A percentile compares a stretch with the other conserved stretches of the same genome.
Evolutionary conservation across 495 filamentous ascomycete genomes (phyloP).

Genomic region (Penicillium manginii): DNA sequence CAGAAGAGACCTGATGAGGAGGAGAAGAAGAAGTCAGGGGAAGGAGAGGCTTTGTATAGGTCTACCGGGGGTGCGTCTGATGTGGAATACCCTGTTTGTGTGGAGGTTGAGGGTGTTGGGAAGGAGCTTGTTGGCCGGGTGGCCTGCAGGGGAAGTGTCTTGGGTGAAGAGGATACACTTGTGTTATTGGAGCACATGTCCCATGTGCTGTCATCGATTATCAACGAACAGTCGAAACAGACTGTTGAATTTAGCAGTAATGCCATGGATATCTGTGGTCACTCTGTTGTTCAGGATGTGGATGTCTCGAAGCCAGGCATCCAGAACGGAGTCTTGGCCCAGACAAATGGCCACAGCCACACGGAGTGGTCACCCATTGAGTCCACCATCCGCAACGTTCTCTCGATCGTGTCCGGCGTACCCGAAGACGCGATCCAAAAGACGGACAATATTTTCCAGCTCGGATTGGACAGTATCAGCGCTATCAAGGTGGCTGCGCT

Average conservation of each 20-base stretch:
- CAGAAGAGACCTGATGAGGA: constrained; percentile 53
- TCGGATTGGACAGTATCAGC: constrained; percentile 90
- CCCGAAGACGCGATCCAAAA: constrained; percentile 61
- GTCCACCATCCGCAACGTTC: constrained; percentile 58
- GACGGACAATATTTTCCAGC: constrained; percentile 74
- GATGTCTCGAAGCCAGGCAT: constrained; percentile 7
- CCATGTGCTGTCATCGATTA: constrained; percentile 53
- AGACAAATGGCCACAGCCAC: constrained; percentile 6
- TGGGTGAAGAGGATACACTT: constrained; percentile 45
- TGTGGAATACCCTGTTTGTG: constrained; percentile 78
- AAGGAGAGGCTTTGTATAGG: constrained; percentile 44
- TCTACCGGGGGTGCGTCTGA: constrained; percentile 62
- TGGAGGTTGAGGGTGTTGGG: constrained; percentile 70
- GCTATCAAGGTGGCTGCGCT: constrained; percentile 61
- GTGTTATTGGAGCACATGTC: constrained; percentile 59
- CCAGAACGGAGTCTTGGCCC: not conserved
- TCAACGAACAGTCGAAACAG: constrained; percentile 46
- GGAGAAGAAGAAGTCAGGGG: not conserved
- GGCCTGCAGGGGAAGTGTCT: constrained; percentile 63
- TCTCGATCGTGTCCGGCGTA: constrained; percentile 66
- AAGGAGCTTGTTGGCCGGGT: constrained; percentile 63
- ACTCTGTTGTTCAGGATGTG: constrained; percentile 35
- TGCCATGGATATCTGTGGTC: constrained; percentile 56
- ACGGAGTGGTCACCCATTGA: constrained; percentile 39
- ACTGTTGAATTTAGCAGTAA: constrained; percentile 53